A percentile compares a stretch with the other conserved stretches of the same genome.
Evolutionary conservation across 345 rosid genomes (phyloP).

Genomic region (Zanthoxylum bungeanum): DNA sequence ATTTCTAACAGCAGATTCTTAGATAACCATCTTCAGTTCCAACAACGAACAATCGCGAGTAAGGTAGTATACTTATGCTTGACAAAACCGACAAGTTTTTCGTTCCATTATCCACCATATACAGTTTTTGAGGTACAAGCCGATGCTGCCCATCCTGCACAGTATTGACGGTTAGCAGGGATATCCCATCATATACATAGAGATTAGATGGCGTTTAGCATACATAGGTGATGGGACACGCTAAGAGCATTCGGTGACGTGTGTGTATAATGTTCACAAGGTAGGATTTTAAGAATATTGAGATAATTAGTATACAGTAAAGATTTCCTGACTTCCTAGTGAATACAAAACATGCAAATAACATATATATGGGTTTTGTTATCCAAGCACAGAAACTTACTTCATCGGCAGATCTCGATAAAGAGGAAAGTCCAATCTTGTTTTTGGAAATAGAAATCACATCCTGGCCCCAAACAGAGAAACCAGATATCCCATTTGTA

Average conservation of each 20-base stretch:
- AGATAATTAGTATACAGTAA: neutral
- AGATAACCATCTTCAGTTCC: conserved; percentile 88
- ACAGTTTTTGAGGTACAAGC: conserved; percentile 66
- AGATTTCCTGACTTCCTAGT: neutral
- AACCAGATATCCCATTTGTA: conserved; percentile 69
- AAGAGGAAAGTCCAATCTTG: conserved; percentile 76
- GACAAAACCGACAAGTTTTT: conserved; percentile 64
- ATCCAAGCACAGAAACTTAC: conserved; percentile 32
- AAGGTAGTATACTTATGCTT: conserved; percentile 69
- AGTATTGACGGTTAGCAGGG: too few relatives aligned
- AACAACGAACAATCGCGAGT: conserved; percentile 72
- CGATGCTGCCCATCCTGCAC: conserved; percentile 64
- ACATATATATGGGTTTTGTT: too few relatives aligned
- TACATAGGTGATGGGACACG: neutral
- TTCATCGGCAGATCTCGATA: conserved; percentile 55
- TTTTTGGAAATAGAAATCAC: conserved; percentile 79
- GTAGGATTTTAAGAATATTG: too few relatives aligned
- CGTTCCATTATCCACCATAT: conserved; percentile 48
- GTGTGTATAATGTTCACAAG: neutral
- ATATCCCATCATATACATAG: too few relatives aligned
- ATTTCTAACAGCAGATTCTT: conserved; percentile 62
- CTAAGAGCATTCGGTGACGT: neutral
- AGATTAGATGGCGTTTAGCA: neutral
- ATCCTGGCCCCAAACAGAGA: conserved; percentile 87
- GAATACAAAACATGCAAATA: neutral